Base-by-base conservation (phyloP, 1,284 basidiomycete species). In the Phlebopus sp. region DNA sequence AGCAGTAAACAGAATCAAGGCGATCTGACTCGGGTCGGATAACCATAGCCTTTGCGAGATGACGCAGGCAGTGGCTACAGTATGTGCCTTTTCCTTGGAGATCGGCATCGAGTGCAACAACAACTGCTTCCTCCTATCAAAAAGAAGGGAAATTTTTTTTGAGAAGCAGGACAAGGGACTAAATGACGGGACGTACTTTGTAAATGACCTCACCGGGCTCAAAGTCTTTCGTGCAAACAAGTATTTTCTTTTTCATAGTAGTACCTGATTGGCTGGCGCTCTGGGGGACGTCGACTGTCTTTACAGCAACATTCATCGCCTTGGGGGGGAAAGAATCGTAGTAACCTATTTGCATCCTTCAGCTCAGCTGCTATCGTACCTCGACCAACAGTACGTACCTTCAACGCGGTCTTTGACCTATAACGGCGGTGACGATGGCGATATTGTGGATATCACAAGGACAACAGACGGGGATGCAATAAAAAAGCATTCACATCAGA, bases 271-370 rank as follows among this genome's bases (percentile, higher is more conserved):
- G 55, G 39, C 13, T 50, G 46, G 37, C 18, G 38, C 62, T 67
- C 23, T 64, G 66, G 18, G 65, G 60, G 25, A 68, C 59, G 31
- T 75, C 66, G 30, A 71, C 66, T 40, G 72, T 65, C 52, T 80
- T 72, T 27, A 88, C 70, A 19, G 75, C 71, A 25, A 90, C 85
- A 56, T 87, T 84, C 73, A 77, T 82, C 34, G 70, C 72, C 63
- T 81, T 81, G 29, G 79, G 78, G 19, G 88, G 88, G 74, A 91
- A 91, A 47, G 67, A 62, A 31, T 85, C 70, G 60, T 84, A 89
- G 62, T 90, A 91, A 51, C 82, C 88, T 91, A 70, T 59, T 44
- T 47, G 11, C 56, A 59, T 49, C 51, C 42, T 63, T 61, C 44
- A 60, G 59, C 57, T 56, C 48, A 53, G 49, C 31, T 37, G 37